phyloP scores from a whole-genome alignment of 2,329 filamentous ascomycete species.

The Claviceps quebecensis region DNA sequence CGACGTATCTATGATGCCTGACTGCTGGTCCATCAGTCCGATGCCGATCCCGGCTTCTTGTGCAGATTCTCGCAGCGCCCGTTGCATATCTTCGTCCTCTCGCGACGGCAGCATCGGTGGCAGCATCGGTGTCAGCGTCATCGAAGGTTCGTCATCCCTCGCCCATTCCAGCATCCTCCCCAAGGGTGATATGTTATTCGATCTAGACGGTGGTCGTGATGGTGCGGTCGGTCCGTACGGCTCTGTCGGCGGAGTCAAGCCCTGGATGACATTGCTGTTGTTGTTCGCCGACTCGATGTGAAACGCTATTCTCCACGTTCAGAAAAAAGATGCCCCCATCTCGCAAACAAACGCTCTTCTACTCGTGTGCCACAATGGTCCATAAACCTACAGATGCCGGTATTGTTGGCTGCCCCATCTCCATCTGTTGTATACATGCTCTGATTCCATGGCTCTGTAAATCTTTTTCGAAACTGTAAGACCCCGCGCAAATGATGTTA shows the following conservation, averaged over 20 bases:
- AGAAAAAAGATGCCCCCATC: neutral
- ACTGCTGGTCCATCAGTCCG: constrained; percentile 30
- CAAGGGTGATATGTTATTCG: constrained; percentile 42
- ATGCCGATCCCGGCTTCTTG: constrained; percentile 37
- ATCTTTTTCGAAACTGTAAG: constrained; percentile 31
- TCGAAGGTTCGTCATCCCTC: constrained; percentile 24
- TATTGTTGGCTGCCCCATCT: constrained; percentile 30
- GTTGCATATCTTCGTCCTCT: constrained; percentile 41
- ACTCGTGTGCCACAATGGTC: neutral
- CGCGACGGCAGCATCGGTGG: constrained; percentile 19
- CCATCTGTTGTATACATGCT: constrained; percentile 36
- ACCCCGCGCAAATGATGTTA: neutral
- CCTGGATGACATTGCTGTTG: constrained; percentile 26
- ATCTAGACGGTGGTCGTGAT: constrained; percentile 48
- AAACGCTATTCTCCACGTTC: constrained; percentile 27
- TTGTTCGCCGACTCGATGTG: constrained; percentile 40
- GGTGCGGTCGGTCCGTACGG: constrained; percentile 32
- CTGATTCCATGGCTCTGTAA: constrained; percentile 39
- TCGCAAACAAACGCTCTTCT: neutral
- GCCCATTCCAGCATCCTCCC: constrained; percentile 36
- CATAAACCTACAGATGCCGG: constrained; percentile 28
- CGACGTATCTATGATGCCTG: constrained; percentile 30
- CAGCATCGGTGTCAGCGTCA: constrained; percentile 12
- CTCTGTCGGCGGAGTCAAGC: constrained; percentile 26
- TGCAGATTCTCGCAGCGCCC: constrained; percentile 42